Evolutionary conservation across 2,329 filamentous ascomycete species (phyloP).

Genomic region (Xylaria sp.): DNA sequence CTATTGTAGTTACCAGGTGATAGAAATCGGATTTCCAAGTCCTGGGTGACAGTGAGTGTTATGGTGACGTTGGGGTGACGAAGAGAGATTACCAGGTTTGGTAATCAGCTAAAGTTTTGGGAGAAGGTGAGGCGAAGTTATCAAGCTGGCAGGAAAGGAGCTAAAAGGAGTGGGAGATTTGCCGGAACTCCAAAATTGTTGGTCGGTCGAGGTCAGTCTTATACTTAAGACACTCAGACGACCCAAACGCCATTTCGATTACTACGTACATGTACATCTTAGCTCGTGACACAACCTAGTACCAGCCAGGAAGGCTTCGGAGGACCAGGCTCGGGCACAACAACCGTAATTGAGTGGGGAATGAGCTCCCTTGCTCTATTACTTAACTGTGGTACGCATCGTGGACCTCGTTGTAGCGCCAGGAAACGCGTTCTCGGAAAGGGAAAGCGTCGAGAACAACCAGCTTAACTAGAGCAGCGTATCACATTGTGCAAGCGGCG

Average conservation of each 20-base stretch:
- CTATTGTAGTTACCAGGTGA: not conserved
- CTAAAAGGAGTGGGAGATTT: constrained; percentile 26
- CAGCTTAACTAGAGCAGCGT: constrained; percentile 15
- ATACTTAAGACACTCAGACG: constrained; percentile 25
- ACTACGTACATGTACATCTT: constrained; percentile 27
- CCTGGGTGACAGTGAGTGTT: not conserved
- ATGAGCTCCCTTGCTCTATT: constrained; percentile 21
- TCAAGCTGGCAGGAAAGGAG: constrained; percentile 11
- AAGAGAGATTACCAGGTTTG: constrained; percentile 5
- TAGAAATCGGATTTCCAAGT: constrained; percentile 2
- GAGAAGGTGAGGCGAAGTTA: constrained; percentile 19
- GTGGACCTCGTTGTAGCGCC: constrained; percentile 28
- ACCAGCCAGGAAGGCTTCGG: constrained; percentile 28
- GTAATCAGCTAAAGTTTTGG: constrained; percentile 4
- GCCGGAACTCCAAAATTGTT: constrained; percentile 21
- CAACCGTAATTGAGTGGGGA: constrained; percentile 28
- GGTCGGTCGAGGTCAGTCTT: constrained; percentile 33
- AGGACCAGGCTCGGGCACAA: constrained; percentile 20
- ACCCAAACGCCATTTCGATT: constrained; percentile 18
- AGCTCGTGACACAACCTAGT: constrained; percentile 28
- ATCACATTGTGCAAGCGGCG: constrained; percentile 18
- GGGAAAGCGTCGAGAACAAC: constrained; percentile 4
- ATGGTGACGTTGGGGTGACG: constrained; percentile 10
- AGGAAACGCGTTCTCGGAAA: constrained; percentile 1
- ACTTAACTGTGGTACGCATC: constrained; percentile 25